These are phyloP conservation scores for Helianthus tuberosus DNA, from an alignment of 129 eudicot genomes.

Conservation along the genomic window DNA sequence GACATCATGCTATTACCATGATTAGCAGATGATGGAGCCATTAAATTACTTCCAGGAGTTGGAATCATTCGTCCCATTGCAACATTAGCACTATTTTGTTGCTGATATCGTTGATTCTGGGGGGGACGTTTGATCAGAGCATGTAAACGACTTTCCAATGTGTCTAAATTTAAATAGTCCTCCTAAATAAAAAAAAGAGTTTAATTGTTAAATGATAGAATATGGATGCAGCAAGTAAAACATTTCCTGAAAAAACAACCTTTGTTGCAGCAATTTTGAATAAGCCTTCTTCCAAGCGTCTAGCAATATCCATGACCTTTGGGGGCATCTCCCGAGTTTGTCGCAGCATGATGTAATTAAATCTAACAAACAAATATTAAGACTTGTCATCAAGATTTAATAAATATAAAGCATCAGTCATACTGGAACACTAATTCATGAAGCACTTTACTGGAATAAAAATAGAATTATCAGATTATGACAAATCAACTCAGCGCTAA, in stretches of 20 bases:
- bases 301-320: constrained; percentile 61
- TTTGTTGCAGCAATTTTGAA: constrained; percentile 57
- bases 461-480: too few species aligned
- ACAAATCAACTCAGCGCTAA: not conserved
- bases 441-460: not conserved
- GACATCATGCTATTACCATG: constrained; percentile 32
- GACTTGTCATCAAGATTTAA: constrained; percentile 15
- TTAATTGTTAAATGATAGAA: not conserved
- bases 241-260: constrained; percentile 40
- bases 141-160: constrained; percentile 79
- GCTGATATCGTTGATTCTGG: constrained; percentile 54
- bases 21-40: constrained; percentile 1
- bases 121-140: constrained; percentile 46
- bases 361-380: constrained; percentile 44
- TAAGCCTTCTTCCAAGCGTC: constrained; percentile 81
- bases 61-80: constrained; percentile 85
- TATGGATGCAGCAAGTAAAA: not conserved
- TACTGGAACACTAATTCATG: constrained; percentile 1
- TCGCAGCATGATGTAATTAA: constrained; percentile 51
- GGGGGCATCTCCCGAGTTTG: constrained; percentile 45
- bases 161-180: constrained; percentile 71
- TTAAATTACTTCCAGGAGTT: constrained; percentile 71
- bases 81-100: constrained; percentile 53
- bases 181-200: constrained; percentile 47
- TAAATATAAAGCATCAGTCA: constrained; percentile 4